Evolutionary conservation across 225 moss, liverwort and hornwort species (phyloP).

Genomic region (Antitrichia curtipendula): DNA sequence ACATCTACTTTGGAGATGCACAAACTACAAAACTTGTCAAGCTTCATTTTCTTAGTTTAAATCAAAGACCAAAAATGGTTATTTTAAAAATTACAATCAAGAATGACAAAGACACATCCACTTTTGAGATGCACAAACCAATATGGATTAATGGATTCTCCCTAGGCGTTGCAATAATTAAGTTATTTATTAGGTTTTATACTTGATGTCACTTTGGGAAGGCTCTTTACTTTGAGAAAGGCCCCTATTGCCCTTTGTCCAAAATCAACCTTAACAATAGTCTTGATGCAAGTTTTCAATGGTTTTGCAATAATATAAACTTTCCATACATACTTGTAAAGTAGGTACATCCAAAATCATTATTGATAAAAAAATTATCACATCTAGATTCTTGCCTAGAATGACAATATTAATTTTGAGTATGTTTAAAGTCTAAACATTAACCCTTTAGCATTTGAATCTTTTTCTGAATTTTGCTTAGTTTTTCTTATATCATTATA

Average conservation of each 20-base stretch:
- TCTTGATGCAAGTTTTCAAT: accelerated
- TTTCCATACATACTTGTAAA: not conserved
- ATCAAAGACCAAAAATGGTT: no score
- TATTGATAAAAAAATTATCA: not conserved
- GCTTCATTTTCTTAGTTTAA: no score
- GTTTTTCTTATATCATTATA: not conserved
- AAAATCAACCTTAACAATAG: accelerated
- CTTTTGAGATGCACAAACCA: no score
- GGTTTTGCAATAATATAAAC: not conserved
- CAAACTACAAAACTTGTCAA: not conserved
- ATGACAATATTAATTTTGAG: not conserved
- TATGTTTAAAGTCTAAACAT: not conserved
- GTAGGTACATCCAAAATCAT: not conserved
- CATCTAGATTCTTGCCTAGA: not conserved
- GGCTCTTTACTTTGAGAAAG: no score
- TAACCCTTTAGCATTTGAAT: accelerated
- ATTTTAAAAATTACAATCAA: no score
- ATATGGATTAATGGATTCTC: not conserved
- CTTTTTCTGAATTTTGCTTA: not conserved
- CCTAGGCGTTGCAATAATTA: accelerated
- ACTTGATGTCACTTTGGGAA: not conserved
- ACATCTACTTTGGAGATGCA: accelerated
- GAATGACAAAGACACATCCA: no score
- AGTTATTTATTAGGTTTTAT: not conserved
- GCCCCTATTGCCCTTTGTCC: no score